Conservation (phyloP, 345 rosid species). For the Punica granatum region DNA sequence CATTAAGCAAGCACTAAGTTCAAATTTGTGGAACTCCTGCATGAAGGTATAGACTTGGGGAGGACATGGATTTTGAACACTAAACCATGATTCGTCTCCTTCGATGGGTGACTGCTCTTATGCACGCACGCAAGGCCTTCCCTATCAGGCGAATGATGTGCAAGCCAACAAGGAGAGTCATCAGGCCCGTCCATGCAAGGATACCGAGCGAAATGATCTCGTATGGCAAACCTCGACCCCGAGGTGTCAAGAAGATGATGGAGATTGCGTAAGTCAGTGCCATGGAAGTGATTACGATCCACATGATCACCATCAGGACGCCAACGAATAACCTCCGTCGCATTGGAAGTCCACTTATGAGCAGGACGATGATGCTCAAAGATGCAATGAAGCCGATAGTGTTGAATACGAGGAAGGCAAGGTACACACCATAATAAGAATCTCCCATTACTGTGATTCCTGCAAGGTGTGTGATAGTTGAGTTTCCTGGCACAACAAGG, state of each 20-base stretch:
- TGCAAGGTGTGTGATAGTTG: neutral
- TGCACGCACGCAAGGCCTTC: neutral
- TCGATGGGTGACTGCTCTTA: neutral
- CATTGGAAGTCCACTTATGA: conserved; percentile 10
- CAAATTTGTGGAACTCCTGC: no score
- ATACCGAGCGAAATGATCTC: neutral
- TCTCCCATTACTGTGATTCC: conserved; percentile 6
- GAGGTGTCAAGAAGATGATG: neutral
- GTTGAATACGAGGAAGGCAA: neutral
- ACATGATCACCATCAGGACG: conserved; percentile 3
- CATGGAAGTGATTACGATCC: conserved; percentile 6
- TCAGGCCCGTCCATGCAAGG: neutral
- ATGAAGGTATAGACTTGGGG: no score
- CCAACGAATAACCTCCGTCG: neutral
- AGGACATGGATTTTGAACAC: neutral
- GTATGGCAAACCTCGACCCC: neutral
- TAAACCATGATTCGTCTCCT: neutral
- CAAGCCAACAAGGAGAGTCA: neutral
- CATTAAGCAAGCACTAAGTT: no score
- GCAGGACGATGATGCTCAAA: conserved; percentile 8
- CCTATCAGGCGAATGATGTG: neutral
- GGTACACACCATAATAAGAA: neutral
- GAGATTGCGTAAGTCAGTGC: neutral
- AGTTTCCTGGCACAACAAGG: neutral
- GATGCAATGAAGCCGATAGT: conserved; percentile 9